These are phyloP conservation scores for Exophiala phaeomuriformis DNA, from an alignment of 2,329 filamentous ascomycete genomes.

Conservation along the genomic window DNA sequence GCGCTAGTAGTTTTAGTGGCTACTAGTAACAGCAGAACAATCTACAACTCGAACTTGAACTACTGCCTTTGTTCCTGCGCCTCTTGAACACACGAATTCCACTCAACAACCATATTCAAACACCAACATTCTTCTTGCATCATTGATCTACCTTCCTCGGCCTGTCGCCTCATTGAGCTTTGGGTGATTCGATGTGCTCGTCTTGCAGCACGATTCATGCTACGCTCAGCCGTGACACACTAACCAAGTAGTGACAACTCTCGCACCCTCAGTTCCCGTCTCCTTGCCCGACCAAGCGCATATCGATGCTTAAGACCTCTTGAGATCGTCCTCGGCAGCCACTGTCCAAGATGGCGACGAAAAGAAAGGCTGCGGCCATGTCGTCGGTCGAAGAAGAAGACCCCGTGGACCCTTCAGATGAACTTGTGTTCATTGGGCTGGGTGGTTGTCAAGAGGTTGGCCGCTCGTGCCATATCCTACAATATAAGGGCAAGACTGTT, in stretches of 20 bases:
- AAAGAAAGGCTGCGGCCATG: conserved; percentile 78
- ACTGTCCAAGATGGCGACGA: conserved; percentile 68
- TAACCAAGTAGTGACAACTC: background rate
- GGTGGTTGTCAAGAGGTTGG: conserved; percentile 97
- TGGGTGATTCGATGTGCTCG: no score
- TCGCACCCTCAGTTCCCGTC: background rate
- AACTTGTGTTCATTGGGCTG: conserved; percentile 87
- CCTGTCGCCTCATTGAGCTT: no score
- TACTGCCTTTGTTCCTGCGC: no score
- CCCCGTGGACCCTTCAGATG: conserved; percentile 84
- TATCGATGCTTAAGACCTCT: background rate
- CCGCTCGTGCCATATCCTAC: conserved; percentile 91
- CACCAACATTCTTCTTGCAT: no score
- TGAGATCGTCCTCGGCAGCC: background rate
- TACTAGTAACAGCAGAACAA: no score
- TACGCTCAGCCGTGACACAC: no score
- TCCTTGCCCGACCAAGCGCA: background rate
- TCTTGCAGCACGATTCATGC: no score
- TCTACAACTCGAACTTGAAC: no score
- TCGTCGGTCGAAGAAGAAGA: conserved; percentile 61
- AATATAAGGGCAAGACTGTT: conserved; percentile 98
- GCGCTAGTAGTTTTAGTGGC: no score
- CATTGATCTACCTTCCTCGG: no score
- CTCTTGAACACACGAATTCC: no score
- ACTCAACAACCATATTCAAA: no score